Conservation (phyloP, 75 land plant species). For the Picea glauca region DNA sequence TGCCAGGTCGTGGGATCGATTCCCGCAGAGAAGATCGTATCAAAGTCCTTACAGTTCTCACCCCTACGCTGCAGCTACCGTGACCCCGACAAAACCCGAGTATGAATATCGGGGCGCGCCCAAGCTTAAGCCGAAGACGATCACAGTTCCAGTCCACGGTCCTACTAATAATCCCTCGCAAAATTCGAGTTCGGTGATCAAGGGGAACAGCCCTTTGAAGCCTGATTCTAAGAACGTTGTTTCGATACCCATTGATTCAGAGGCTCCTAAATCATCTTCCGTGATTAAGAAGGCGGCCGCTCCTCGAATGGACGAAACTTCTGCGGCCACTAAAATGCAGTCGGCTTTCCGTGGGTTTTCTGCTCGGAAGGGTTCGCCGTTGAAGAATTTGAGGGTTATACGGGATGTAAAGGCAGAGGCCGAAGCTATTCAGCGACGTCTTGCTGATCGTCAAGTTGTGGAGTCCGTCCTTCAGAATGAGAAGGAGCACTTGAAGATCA, state of each 20-base stretch:
- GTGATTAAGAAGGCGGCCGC: neutral
- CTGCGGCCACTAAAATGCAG: slow-evolving; percentile 26
- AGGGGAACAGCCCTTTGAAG: neutral
- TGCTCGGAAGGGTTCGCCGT: slow-evolving; percentile 16
- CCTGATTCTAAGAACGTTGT: neutral
- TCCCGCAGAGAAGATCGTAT: neutral
- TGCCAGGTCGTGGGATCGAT: neutral
- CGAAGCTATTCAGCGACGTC: neutral
- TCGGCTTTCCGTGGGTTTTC: slow-evolving; percentile 17
- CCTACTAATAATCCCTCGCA: neutral
- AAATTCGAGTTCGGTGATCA: neutral
- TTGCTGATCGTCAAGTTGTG: neutral
- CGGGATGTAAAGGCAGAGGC: slow-evolving; percentile 1
- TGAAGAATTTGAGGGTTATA: slow-evolving; percentile 20
- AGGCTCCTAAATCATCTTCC: neutral
- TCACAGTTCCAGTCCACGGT: neutral
- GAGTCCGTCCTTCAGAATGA: slow-evolving; percentile 17
- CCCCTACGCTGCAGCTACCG: neutral
- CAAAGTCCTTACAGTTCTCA: neutral
- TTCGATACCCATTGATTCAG: neutral
- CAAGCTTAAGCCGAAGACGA: neutral
- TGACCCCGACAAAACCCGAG: neutral
- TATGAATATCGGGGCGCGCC: neutral
- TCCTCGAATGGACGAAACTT: neutral
- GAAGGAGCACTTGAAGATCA: slow-evolving; percentile 14